Evolutionary conservation across 805 yeast genomes (phyloP).

Genomic region (Spathaspora passalidarum): DNA sequence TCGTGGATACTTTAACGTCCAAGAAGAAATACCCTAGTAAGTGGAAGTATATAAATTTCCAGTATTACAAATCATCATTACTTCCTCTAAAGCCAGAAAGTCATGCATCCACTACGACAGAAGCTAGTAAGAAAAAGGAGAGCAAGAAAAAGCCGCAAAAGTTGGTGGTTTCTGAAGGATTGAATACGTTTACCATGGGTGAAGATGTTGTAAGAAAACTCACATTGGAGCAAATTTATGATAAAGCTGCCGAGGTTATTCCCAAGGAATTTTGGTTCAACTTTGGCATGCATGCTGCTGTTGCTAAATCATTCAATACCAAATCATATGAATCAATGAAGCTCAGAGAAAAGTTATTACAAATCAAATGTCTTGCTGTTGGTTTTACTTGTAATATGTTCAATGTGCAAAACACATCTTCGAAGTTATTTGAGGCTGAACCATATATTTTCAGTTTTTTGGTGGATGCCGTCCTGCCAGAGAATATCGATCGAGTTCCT

Average conservation of each 20-base stretch:
- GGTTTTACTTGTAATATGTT: conserved; percentile 60
- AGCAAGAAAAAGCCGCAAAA: conserved; percentile 1
- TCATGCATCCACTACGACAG: conserved; percentile 7
- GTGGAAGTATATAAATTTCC: conserved; percentile 56
- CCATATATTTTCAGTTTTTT: conserved; percentile 65
- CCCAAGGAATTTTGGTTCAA: conserved; percentile 66
- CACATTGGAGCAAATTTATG: conserved; percentile 60
- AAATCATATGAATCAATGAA: conserved; percentile 50
- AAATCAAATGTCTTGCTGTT: conserved; percentile 63
- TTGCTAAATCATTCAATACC: conserved; percentile 70
- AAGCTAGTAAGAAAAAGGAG: conserved; percentile 6
- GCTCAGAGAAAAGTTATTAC: conserved; percentile 57
- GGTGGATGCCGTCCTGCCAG: conserved; percentile 72
- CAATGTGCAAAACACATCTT: conserved; percentile 55
- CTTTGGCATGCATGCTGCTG: conserved; percentile 57
- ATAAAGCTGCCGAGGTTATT: conserved; percentile 51
- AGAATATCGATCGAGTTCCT: conserved; percentile 45
- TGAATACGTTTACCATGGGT: conserved; percentile 49
- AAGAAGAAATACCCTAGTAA: conserved; percentile 48
- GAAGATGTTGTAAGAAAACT: conserved; percentile 55
- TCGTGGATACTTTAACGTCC: conserved; percentile 43
- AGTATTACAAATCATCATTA: conserved; percentile 36
- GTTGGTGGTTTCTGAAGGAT: conserved; percentile 36
- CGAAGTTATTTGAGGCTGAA: conserved; percentile 68
- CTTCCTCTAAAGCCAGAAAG: conserved; percentile 8